Conservation (phyloP, 1,284 basidiomycete genomes). For the Phaffia rhodozyma region DNA sequence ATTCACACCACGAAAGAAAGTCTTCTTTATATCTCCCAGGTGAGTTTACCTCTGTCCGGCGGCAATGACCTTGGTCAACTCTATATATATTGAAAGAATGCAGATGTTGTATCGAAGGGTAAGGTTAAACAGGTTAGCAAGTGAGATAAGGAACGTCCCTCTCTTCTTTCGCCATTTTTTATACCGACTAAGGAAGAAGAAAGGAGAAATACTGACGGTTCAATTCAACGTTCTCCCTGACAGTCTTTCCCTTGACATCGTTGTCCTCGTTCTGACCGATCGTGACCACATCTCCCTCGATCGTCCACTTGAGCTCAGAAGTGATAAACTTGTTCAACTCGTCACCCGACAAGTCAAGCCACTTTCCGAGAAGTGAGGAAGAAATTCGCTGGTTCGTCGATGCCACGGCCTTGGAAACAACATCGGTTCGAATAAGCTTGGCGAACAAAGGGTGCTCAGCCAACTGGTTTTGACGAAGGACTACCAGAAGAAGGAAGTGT, state of each 20-base stretch:
- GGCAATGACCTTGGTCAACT: constrained; percentile 69
- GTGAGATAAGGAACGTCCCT: neutral
- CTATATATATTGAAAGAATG: constrained; percentile 36
- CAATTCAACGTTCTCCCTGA: constrained; percentile 78
- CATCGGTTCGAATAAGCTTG: constrained; percentile 24
- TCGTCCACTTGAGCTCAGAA: constrained; percentile 58
- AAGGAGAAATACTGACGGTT: constrained; percentile 52
- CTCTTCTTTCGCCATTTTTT: neutral
- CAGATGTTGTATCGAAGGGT: neutral
- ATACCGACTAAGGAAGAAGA: neutral
- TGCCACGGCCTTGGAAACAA: constrained; percentile 32
- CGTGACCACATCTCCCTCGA: constrained; percentile 52
- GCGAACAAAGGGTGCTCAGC: constrained; percentile 29
- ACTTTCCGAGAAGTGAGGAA: constrained; percentile 27
- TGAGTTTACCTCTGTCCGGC: constrained; percentile 26
- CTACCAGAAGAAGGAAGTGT: constrained; percentile 18
- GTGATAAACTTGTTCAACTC: constrained; percentile 53
- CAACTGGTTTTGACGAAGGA: constrained; percentile 30
- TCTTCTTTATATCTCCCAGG: too few relatives aligned
- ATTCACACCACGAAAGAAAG: too few relatives aligned
- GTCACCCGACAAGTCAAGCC: constrained; percentile 38
- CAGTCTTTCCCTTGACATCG: constrained; percentile 84
- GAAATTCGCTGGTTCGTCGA: constrained; percentile 27
- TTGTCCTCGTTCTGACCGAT: constrained; percentile 76
- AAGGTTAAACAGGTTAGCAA: neutral